Evolutionary conservation across 1,139 yeast species (phyloP), one percentile per base, ranked within the genome.

Genomic region (Diutina mesorugosa): DNA sequence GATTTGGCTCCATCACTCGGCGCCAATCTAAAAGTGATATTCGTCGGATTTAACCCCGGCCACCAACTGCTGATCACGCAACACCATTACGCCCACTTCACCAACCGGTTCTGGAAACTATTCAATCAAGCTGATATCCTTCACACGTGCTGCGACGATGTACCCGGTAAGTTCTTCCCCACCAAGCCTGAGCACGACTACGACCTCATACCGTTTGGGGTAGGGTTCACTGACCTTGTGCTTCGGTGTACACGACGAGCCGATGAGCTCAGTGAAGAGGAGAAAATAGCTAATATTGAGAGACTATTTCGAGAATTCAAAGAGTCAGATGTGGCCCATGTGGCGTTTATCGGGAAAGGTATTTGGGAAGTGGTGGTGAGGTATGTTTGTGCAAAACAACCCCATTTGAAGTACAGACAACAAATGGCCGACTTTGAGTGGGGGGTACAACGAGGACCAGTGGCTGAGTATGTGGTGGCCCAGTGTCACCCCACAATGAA

Each of bases 21-120:
- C 59, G 70, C 51, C 47, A 62, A 62, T 63, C 71, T 60, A 63
- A 67, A 58, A 60, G 73, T 85, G 2, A 72, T 87, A 3, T 86
- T 87, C 62, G 76, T 87, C 2, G 95, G 95, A 0, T 85, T 77
- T 70, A 87, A 87, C 62, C 95, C 95, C 0, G 90, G 93, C 1
- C 69, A 83, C 2, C 77, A 77, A 63, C 84, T 93, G 0, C 81
- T 90, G 0, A 63, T 71, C 32, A 69, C 72, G 12, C 90, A 87
- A 54, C 93, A 86, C 64, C 84, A 85, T 64, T 87, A 84, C 65
- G 95, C 95, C 0, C 93, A 87, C 63, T 80, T 72, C 45, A 76
- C 89, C 6, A 87, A 87, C 63, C 67, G 77, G 54, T 87, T 87
- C 65, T 87, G 93, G 93, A 82, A 78, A 60, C 68, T 85, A 45